These are phyloP conservation scores for Plantago elongata DNA, from an alignment of 257 asterid species.

Conservation along the genomic window DNA sequence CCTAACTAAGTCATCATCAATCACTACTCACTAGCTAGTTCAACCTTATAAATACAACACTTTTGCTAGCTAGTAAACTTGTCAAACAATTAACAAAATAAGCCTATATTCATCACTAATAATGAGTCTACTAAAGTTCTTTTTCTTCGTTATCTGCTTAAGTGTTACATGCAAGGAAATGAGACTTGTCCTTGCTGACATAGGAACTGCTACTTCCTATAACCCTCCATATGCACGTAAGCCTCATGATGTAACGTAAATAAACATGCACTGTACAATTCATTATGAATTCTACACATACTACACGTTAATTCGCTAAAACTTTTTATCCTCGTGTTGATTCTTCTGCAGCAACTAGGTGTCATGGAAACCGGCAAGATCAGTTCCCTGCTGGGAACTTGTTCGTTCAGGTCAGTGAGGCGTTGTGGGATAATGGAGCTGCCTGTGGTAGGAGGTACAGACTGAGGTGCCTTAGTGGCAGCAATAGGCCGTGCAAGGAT, in stretches of 20 bases:
- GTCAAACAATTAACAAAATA: not conserved
- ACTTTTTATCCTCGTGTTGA: too few species aligned
- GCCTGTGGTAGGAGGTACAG: conserved; percentile 69
- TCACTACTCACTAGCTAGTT: conserved; percentile 23
- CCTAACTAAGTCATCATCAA: conserved; percentile 9
- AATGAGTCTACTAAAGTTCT: conserved; percentile 21
- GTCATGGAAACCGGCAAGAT: conserved; percentile 57
- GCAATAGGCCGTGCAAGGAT: conserved; percentile 45
- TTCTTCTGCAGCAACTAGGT: conserved; percentile 47
- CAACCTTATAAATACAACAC: not conserved
- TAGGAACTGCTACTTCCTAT: conserved; percentile 49
- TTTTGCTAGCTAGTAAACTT: conserved; percentile 3
- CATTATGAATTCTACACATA: too few species aligned
- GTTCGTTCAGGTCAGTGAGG: conserved; percentile 60
- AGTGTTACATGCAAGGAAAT: conserved; percentile 24
- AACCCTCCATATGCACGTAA: conserved; percentile 45
- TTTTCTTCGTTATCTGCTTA: conserved; percentile 24
- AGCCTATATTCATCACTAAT: not conserved
- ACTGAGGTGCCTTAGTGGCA: conserved; percentile 52
- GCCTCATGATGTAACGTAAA: not conserved
- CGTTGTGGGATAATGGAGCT: conserved; percentile 79
- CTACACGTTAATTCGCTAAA: too few species aligned
- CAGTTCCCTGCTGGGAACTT: conserved; percentile 74
- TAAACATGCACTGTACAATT: not conserved
- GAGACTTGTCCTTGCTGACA: conserved; percentile 27